Evolutionary conservation across 257 asterid genomes (phyloP).

Genomic region (Gynochthodes officinalis): DNA sequence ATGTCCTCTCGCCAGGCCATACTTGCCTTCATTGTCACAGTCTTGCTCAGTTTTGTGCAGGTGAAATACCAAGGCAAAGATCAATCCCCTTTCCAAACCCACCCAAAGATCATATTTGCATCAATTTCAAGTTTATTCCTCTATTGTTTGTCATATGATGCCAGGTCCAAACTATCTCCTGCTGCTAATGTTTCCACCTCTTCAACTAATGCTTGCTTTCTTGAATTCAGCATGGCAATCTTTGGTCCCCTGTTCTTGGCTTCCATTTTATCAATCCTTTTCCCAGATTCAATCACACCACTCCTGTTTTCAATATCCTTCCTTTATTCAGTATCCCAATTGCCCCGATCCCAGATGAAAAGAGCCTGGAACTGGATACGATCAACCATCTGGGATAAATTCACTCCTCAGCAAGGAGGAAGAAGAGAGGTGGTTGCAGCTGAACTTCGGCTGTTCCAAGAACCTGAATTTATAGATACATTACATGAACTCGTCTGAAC

Average conservation of each 20-base stretch:
- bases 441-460: background rate
- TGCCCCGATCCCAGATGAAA: background rate
- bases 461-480: no score
- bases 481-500: background rate
- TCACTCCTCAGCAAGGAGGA: background rate
- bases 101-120: constrained; percentile 16
- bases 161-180: no score
- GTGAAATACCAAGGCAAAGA: constrained; percentile 7
- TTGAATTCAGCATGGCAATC: background rate
- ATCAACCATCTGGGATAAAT: background rate
- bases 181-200: no score
- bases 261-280: background rate
- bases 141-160: no score
- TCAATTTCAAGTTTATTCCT: no score
- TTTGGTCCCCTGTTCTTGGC: background rate
- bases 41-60: background rate
- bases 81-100: constrained; percentile 13
- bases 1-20: background rate
- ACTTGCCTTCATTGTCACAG: background rate
- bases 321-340: background rate
- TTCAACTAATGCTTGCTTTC: no score
- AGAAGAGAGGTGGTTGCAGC: background rate
- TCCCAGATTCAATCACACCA: background rate
- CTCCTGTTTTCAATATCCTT: background rate
- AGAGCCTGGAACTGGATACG: background rate